Base-by-base conservation (phyloP, 2,329 filamentous ascomycete genomes). In the Helicocarpus griseus region DNA sequence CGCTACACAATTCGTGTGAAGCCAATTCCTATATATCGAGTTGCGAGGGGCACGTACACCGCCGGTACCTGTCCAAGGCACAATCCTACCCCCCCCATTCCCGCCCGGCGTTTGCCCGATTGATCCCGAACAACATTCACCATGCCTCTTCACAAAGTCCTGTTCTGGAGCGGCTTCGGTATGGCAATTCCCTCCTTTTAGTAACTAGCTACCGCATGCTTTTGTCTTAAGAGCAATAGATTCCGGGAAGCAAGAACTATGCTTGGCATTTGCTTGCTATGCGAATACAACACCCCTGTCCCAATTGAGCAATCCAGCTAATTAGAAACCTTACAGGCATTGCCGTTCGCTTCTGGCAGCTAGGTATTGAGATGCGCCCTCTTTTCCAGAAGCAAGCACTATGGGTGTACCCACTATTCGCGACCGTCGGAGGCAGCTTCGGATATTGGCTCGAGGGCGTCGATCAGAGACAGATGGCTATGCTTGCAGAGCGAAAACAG, bases 291-390 rank as follows among this genome's bases (percentile, higher is more conserved):
- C n/a, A n/a, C n/a, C n/a, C n/a, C n/a, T n/a, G n/a, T 14, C 31
- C 4, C 31, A 35, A 35, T 11, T 14, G n/a, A 35, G n/a, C 31
- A 35, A 35, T 7, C 44, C 41, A 28, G 17, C 41, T 44, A 29
- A 44, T 17, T 14, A n/a, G 14, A 9, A 31, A 29, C 44, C 29
- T 46, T 19, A 53, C 62, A 98, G 93, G 93, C 77, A 74, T 96
- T 64, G 89, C 87, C 67, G 86, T 90, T 66, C 87, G 91, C 63
- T 81, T 93, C 72, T 96, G 90, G 88, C 93, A 97, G 73, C 85
- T 98, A 69, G 93, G 91, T 66, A 93, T 98, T 69, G 89, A 98
- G 77, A 95, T 95, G 89, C 89, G 90, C 57, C 93, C 91, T 49
- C 85, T 96, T 71, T 88, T 97, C 79, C 84, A 86, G 73, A 82